Evolutionary conservation across 805 yeast genomes (phyloP).

Genomic region (Blastobotrys parvus): DNA sequence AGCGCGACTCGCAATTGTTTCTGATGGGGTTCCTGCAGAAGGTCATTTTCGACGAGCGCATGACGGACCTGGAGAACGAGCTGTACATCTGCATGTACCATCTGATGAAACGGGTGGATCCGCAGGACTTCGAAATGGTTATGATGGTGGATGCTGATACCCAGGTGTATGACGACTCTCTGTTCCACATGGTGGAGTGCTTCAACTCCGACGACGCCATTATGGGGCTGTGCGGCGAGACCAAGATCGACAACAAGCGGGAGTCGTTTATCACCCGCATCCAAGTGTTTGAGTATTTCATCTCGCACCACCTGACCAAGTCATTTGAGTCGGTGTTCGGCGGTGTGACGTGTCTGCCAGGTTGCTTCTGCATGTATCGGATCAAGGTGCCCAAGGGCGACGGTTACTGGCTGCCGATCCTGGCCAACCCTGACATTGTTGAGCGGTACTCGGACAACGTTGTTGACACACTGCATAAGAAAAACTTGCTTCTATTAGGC

Average conservation of each 20-base stretch:
- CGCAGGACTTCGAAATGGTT: conserved; percentile 70
- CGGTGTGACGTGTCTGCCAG: conserved; percentile 91
- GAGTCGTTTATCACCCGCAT: conserved; percentile 87
- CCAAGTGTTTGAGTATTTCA: conserved; percentile 90
- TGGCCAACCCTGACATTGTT: conserved; percentile 90
- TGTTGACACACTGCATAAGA: conserved; percentile 74
- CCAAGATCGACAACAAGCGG: conserved; percentile 77
- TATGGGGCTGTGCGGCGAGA: conserved; percentile 95
- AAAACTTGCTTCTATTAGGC: conserved; percentile 77
- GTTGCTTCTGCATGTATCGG: conserved; percentile 90
- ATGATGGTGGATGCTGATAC: conserved; percentile 97
- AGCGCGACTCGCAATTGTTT: conserved; percentile 89
- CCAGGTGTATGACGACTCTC: conserved; percentile 72
- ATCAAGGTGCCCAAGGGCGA: conserved; percentile 81
- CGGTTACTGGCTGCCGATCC: conserved; percentile 86
- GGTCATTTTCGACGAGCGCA: conserved; percentile 84
- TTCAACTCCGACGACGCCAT: conserved; percentile 77
- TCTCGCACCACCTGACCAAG: conserved; percentile 90
- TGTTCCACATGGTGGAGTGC: conserved; percentile 82
- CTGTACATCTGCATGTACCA: conserved; percentile 68
- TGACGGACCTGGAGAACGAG: conserved; percentile 84
- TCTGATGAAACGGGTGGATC: conserved; percentile 48
- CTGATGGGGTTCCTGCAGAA: conserved; percentile 85
- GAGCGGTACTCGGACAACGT: conserved; percentile 85
- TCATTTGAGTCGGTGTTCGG: conserved; percentile 93